Evolutionary conservation across 129 eudicot species (phyloP).

Genomic region (Escallonia rubra): DNA sequence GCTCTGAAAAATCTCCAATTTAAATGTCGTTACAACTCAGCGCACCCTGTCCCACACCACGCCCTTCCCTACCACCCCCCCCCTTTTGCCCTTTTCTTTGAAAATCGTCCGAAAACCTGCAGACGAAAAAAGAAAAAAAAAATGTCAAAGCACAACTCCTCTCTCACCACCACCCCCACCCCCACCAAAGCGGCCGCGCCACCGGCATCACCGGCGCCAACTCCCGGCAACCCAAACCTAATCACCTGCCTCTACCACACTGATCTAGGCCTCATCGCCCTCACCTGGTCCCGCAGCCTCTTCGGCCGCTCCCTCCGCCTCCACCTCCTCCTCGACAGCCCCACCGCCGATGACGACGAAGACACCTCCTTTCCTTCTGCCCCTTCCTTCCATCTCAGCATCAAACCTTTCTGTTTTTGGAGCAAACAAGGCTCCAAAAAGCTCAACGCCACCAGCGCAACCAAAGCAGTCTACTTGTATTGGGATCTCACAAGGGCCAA

Average conservation of each 20-base stretch:
- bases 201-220: constrained; percentile 20
- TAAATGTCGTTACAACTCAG: too few species aligned
- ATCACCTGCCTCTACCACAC: constrained; percentile 71
- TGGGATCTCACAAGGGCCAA: constrained; percentile 64
- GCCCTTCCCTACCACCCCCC: too few species aligned
- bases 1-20: too few species aligned
- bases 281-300: constrained; percentile 60
- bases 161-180: constrained; percentile 7
- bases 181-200: constrained; percentile 20
- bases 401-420: constrained; percentile 65
- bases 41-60: too few species aligned
- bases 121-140: too few species aligned
- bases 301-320: constrained; percentile 52
- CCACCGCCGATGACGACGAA: constrained; percentile 11
- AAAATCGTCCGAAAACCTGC: too few species aligned
- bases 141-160: neutral
- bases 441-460: constrained; percentile 9
- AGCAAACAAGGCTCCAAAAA: constrained; percentile 48
- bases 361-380: constrained; percentile 16
- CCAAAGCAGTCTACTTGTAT: constrained; percentile 18
- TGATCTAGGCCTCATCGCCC: constrained; percentile 49
- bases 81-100: too few species aligned
- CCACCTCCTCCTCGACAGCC: constrained; percentile 38
- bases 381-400: constrained; percentile 44
- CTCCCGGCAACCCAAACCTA: constrained; percentile 40